phyloP scores from a whole-genome alignment of 2,329 filamentous ascomycete species.

The Paecilomyces sp. region DNA sequence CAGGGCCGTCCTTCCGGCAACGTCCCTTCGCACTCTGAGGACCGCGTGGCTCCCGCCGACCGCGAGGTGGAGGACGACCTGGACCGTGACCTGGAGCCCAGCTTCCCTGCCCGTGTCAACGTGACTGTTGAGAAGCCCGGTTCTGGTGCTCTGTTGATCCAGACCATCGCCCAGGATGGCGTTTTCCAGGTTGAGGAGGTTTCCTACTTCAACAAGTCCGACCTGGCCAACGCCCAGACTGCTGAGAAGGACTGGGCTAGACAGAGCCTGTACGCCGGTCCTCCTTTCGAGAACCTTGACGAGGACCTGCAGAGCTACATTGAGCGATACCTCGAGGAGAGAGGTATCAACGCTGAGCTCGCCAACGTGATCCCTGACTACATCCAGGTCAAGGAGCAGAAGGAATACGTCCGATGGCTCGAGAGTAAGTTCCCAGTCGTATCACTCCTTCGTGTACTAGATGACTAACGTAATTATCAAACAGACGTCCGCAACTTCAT shows the following conservation, averaged over 20 bases:
- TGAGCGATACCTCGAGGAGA: conserved; percentile 90
- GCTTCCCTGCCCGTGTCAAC: conserved; percentile 75
- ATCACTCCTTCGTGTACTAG: conserved; percentile 3
- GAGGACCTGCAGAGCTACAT: conserved; percentile 89
- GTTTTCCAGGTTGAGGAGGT: conserved; percentile 83
- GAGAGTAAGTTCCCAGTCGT: conserved; percentile 45
- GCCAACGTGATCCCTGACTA: conserved; percentile 92
- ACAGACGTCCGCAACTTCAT: conserved; percentile 77
- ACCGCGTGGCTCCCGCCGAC: conserved; percentile 50
- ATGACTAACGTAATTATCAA: conserved; percentile 13
- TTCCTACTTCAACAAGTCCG: conserved; percentile 74
- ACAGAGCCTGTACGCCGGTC: conserved; percentile 77
- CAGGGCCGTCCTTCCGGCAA: conserved; percentile 45
- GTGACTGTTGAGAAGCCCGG: conserved; percentile 82
- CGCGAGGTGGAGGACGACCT: conserved; percentile 49
- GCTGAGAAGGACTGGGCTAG: conserved; percentile 72
- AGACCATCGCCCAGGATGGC: conserved; percentile 79
- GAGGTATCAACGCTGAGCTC: conserved; percentile 78
- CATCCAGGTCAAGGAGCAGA: conserved; percentile 97
- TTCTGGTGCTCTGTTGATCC: conserved; percentile 79
- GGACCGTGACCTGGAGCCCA: conserved; percentile 43
- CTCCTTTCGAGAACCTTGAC: conserved; percentile 88
- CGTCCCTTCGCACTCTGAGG: conserved; percentile 46
- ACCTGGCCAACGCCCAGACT: conserved; percentile 66
- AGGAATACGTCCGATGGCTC: conserved; percentile 90